Evolutionary conservation across 108 stramenopile species (phyloP), one percentile per base, ranked within the genome.

Genomic region (Fistulifera pelliculosa): DNA sequence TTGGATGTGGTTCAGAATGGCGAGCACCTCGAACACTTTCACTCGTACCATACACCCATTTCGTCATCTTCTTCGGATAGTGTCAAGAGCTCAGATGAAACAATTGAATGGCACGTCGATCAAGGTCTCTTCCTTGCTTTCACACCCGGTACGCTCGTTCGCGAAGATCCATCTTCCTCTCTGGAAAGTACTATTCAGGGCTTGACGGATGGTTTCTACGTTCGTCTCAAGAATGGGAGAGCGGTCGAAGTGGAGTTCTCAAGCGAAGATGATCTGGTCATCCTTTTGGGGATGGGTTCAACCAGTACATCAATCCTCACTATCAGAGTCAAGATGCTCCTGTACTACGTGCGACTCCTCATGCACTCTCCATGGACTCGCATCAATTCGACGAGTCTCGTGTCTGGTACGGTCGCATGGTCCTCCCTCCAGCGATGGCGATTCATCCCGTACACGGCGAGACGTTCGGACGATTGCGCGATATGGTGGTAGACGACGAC

Each of bases 371-470:
- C 25, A 64, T 77, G 66, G 58, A 71, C 38, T 23, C 42, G 14
- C 49, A 60, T 15, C 21, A 52, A 27, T 4, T 25, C 17, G 42
- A 54, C 41, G 50, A 47, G 1, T 53, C 67, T 43, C 81, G 90
- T 14, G 70, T 83, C 19, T 92, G 90, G 90, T 87, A 83, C 56
- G 90, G 90, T 1, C 76, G 83, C 28, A 92, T 92, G 90, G 79
- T 83, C 26, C 61, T 92, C 13, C 75, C 90, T 14, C 90, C 90
- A n/a, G 45, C 61, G 5, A 57, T 66, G 56, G 90, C 86, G 0
- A 41, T 75, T 17, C 52, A 75, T 38, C 55, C 78, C 12, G 18
- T 38, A 1, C 58, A 62, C 43, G 65, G 31, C 39, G 39, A 22
- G 28, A 77, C 85, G 10, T 91, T 74, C 57, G 84, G 82, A 18